These are phyloP conservation scores for Ceratobasidium sp. DNA, from an alignment of 1,284 basidiomycete species.

Conservation along the genomic window DNA sequence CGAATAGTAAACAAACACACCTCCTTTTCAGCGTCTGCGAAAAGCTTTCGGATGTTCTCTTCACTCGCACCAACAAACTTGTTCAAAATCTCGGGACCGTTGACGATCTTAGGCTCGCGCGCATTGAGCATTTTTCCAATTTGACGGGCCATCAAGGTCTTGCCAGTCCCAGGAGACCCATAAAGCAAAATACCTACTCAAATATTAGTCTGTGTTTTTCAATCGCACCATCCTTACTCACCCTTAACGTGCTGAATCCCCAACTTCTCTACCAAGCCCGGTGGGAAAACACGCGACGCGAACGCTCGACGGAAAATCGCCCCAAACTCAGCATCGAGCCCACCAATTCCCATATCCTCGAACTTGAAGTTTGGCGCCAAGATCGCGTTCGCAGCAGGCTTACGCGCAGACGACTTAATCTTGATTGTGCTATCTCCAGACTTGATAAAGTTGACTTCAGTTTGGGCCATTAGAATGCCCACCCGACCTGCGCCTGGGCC, in stretches of 20 bases:
- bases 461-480: constrained; percentile 91
- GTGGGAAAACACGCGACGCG: constrained; percentile 97
- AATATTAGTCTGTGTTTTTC: background rate
- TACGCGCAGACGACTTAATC: constrained; percentile 92
- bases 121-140: constrained; percentile 99
- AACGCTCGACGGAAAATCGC: constrained; percentile 99
- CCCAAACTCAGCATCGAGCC: constrained; percentile 94
- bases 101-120: constrained; percentile 97
- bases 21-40: constrained; percentile 98
- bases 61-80: constrained; percentile 99
- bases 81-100: constrained; percentile 97
- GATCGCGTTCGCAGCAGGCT: constrained; percentile 96
- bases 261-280: constrained; percentile 95
- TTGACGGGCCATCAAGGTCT: constrained; percentile 98
- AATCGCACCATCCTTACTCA: constrained; percentile 54
- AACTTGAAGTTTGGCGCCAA: constrained; percentile 99
- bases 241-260: constrained; percentile 99
- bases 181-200: constrained; percentile 88
- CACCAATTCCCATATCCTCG: constrained; percentile 99
- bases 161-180: constrained; percentile 98
- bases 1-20: constrained; percentile 58
- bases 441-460: constrained; percentile 91
- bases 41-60: constrained; percentile 98
- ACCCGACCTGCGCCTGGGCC: constrained; percentile 56
- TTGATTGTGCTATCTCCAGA: constrained; percentile 85